phyloP scores from a whole-genome alignment of 345 rosid genomes.

The Hypericum perforatum region DNA sequence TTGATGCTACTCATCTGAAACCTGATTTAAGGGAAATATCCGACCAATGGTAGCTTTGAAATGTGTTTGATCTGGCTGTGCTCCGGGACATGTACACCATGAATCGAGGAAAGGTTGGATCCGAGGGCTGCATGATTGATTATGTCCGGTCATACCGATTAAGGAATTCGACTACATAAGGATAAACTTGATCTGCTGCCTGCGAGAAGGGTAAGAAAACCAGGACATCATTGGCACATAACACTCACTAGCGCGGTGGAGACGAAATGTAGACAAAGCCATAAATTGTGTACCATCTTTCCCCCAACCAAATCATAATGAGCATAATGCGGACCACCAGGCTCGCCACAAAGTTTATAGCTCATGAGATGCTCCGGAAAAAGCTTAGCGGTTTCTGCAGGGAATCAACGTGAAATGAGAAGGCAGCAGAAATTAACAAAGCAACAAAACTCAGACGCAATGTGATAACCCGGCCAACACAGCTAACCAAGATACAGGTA shows the following conservation, averaged over 20 bases:
- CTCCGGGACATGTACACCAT: not conserved
- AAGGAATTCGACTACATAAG: conserved; percentile 68
- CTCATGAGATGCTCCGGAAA: conserved; percentile 46
- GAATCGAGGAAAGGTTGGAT: not conserved
- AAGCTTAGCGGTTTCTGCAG: conserved; percentile 67
- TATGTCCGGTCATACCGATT: conserved; percentile 35
- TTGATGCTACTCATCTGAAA: no score
- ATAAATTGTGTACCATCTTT: no score
- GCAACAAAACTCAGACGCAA: no score
- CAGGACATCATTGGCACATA: not conserved
- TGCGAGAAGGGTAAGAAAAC: conserved; percentile 21
- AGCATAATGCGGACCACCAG: conserved; percentile 70
- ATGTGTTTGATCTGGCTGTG: not conserved
- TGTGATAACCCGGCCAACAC: no score
- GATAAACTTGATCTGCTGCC: conserved; percentile 91
- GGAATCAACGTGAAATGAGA: no score
- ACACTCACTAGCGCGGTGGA: conserved; percentile 1
- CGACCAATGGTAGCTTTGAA: no score
- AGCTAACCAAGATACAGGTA: no score
- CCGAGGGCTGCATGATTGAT: not conserved
- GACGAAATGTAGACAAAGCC: not conserved
- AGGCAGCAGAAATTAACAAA: no score
- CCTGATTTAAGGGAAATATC: no score
- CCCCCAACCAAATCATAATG: conserved; percentile 76
- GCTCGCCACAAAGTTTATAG: conserved; percentile 62